A percentile compares a stretch with the other conserved stretches of the same genome.
These are phyloP conservation scores for Coprinopsis marcescibilis DNA, from an alignment of 768 basidiomycete genomes.

Conservation along the genomic window DNA sequence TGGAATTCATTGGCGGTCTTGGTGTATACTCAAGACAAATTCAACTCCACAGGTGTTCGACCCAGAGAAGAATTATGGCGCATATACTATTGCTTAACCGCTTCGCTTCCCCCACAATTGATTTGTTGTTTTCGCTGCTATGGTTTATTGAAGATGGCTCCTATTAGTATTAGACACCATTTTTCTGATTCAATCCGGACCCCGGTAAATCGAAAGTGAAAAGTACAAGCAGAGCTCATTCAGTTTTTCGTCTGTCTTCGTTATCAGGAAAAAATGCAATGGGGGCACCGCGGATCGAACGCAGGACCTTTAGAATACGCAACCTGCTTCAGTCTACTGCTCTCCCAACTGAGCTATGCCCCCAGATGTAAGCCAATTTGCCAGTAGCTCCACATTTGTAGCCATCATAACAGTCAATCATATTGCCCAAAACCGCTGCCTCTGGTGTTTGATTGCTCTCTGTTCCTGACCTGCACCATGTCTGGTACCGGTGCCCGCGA, in stretches of 20 bases:
- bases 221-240: neutral
- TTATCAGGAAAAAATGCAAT: constrained; percentile 31
- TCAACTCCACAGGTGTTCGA: constrained; percentile 86
- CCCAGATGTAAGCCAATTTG: constrained; percentile 22
- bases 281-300: constrained; percentile 78
- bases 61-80: constrained; percentile 89
- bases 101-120: too few relatives aligned
- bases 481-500: constrained; percentile 88
- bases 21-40: too few relatives aligned
- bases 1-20: too few relatives aligned
- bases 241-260: too few relatives aligned
- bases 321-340: constrained; percentile 64
- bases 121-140: too few relatives aligned
- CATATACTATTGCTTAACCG: constrained; percentile 68
- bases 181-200: too few relatives aligned
- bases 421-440: neutral
- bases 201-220: too few relatives aligned
- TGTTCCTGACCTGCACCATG: constrained; percentile 41
- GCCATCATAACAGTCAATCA: neutral
- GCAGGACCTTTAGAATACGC: constrained; percentile 66
- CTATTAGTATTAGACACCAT: too few relatives aligned
- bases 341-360: constrained; percentile 74
- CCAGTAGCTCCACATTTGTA: neutral
- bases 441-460: neutral
- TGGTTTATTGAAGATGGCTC: too few relatives aligned